Evolutionary conservation across 1,139 yeast species (phyloP), one percentile per base, ranked within the genome.

Genomic region (Hemisphaericaspora xylanilytica): DNA sequence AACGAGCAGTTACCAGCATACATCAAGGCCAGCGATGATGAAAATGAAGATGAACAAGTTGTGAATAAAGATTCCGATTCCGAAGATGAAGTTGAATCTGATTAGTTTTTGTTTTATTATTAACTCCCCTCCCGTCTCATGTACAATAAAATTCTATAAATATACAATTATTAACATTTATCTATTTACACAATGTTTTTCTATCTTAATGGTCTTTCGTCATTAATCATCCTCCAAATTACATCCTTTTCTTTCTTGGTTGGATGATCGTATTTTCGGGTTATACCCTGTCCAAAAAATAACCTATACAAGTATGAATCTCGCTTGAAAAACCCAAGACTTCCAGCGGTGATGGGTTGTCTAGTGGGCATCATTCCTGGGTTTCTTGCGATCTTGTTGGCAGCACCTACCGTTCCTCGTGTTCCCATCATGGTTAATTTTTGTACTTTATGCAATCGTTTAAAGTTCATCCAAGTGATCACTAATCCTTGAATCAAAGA

Each of bases 141-240:
- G 30, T 25, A 27, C 29, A 33, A 22, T 33, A 25, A 5, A 9
- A 20, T 6, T 25, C 10, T 25, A n/a, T n/a, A n/a, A 29, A 29
- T 29, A 29, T 29, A 29, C 32, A 29, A 15, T 18, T 29, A 17
- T 17, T 18, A 12, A n/a, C 18, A 21, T 9, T 12, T 32, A 10
- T 12, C 21, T 22, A 35, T 39, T 32, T 39, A 13, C 36, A 36
- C 39, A 35, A 15, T 22, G 13, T 5, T 30, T 36, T 14, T 32
- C 29, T 25, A 45, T 28, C 46, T 38, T 26, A 42, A 51, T 31
- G 56, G 52, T 55, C 78, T 78, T 41, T 80, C 81, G 39, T 80
- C 83, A 35, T 80, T 74, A 43, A 84, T 68, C 90, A 87, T 83
- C 50, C 81, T 74, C 90, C 90, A 83, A 6, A 82, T 75, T 34